phyloP scores from a whole-genome alignment of 345 rosid genomes.

The Eucalyptus tenuipes region DNA sequence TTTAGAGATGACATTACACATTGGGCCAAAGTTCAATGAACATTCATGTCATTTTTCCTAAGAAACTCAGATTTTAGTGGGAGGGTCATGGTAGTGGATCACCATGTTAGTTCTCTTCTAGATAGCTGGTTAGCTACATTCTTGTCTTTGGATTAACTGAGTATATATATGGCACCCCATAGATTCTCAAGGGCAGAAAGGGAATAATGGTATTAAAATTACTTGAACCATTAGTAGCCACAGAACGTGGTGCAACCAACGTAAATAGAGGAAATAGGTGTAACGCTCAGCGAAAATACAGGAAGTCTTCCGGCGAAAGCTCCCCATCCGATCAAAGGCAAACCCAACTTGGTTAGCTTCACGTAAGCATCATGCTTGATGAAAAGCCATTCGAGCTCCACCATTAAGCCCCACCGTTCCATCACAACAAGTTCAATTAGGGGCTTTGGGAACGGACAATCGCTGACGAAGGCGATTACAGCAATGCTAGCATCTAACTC shows the following conservation, averaged over 20 bases:
- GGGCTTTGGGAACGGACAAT: background rate
- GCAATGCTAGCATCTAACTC: background rate
- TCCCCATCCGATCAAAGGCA: fast-evolving
- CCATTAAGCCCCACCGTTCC: background rate
- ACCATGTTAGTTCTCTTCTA: background rate
- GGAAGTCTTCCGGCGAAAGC: background rate
- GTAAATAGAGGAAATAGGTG: background rate
- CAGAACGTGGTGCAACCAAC: background rate
- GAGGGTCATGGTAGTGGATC: background rate
- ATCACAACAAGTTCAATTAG: background rate
- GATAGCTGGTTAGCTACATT: background rate
- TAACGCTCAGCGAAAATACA: background rate
- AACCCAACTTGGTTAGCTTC: background rate
- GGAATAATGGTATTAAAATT: background rate
- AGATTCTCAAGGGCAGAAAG: background rate
- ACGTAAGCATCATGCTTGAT: background rate
- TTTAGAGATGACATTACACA: fast-evolving
- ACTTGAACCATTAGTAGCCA: background rate
- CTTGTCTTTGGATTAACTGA: background rate
- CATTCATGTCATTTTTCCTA: too few relatives aligned
- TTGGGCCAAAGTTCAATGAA: fast-evolving
- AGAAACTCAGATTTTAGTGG: too few relatives aligned
- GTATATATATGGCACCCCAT: background rate
- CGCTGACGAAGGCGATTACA: background rate
- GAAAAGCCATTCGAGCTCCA: background rate